Percentiles rank a stretch among this genome's conserved stretches.
These are phyloP conservation scores for Phytophthora pini DNA, from an alignment of 352 stramenopile species.

Conservation along the genomic window DNA sequence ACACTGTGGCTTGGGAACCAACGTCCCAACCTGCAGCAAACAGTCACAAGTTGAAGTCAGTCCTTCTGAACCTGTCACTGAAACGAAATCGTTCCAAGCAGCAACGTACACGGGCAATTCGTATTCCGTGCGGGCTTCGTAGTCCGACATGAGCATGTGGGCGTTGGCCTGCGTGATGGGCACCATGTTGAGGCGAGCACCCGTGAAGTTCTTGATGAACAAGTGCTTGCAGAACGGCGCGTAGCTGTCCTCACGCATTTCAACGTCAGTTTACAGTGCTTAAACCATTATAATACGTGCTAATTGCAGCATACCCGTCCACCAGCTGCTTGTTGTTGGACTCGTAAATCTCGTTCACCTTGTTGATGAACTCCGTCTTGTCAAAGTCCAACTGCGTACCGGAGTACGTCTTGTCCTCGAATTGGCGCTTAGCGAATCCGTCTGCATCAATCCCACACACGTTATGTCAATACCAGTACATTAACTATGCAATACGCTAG, in stretches of 20 bases:
- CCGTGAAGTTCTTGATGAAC: constrained; percentile 96
- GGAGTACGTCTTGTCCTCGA: constrained; percentile 82
- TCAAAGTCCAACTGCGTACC: constrained; percentile 77
- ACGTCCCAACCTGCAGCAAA: constrained; percentile 62
- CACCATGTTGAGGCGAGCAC: constrained; percentile 88
- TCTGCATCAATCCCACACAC: constrained; percentile 39
- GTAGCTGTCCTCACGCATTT: constrained; percentile 71
- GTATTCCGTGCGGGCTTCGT: constrained; percentile 93
- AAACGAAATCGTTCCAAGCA: not conserved
- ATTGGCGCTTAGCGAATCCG: constrained; percentile 85
- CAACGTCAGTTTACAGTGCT: constrained; percentile 4
- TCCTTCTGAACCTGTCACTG: not conserved
- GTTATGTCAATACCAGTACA: not conserved
- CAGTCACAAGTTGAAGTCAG: constrained; percentile 7
- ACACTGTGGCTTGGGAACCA: constrained; percentile 94
- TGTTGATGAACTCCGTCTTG: constrained; percentile 77
- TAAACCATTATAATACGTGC: not conserved
- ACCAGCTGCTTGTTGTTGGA: constrained; percentile 66
- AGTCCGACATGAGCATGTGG: constrained; percentile 92
- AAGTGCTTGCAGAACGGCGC: constrained; percentile 99
- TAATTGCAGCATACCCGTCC: constrained; percentile 53
- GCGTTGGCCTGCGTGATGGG: constrained; percentile 95
- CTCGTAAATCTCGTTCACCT: constrained; percentile 87
- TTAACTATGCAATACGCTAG: not conserved
- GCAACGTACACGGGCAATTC: constrained; percentile 92